Base-by-base conservation (phyloP, 1,284 basidiomycete species). In the Taiwanofungus camphoratus region DNA sequence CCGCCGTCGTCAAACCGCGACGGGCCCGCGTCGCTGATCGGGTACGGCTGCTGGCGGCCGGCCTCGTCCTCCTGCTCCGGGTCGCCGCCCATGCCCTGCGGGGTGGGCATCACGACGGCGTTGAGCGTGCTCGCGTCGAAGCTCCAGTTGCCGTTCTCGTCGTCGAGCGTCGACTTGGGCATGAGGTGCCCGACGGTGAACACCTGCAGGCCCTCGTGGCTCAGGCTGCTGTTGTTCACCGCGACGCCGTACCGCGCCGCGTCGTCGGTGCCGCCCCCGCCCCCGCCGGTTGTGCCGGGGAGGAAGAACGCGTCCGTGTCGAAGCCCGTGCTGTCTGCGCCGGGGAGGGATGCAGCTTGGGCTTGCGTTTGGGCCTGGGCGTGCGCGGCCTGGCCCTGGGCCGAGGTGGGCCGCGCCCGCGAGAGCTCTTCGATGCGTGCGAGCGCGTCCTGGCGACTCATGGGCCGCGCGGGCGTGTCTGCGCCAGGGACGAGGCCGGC, bases 121-220 rank as follows among this genome's bases (percentile, higher is more conserved):
- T 49, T 54, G 41, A 66, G 57, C 42, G 56, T 46, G 44, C 49
- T 54, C 31, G 64, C 63, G 33, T 75, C 73, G 53, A 73, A 79
- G 36, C 63, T 69, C 81, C 79, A 82, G 45, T 73, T 77, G 33
- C 77, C 77, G 41, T 73, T 75, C 45, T 58, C 66, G 52, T 77
- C 77, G 39, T 77, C 76, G 41, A 70, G 59, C 36, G 56, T 60
- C 42, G 68, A 69, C 46, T 76, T 64, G 4, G 87, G 87, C 53
- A 89, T 70, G 26, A 90, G 66, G 55, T 89, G 87, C 0, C 88
- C 88, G 1, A 91, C 77, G 4, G 88, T 91, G 57, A 87, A 87
- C 35, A 91, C 86, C 61, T 87, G 80, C 44, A 90, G 60, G 1
- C 84, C 87, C 52, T 82, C 77, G 50, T 85, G 80, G 39, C 58